phyloP scores from a whole-genome alignment of 768 basidiomycete species.

The Sistotremastrum niveocremeum region DNA sequence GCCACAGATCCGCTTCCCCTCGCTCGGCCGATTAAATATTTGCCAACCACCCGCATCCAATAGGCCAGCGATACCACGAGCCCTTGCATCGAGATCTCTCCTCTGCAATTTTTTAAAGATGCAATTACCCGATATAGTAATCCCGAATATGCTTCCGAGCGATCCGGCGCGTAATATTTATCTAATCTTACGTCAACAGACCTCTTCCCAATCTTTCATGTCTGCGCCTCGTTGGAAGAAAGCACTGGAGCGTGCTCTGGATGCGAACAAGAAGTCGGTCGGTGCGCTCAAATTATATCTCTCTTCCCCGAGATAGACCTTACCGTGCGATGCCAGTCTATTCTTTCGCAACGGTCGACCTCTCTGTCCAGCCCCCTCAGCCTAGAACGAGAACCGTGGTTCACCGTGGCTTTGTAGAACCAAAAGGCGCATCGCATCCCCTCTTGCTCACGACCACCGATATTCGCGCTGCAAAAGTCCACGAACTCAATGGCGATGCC shows the following conservation, averaged over 20 bases:
- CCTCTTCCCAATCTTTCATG: background rate
- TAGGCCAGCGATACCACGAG: no score
- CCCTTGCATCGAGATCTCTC: no score
- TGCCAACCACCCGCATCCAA: no score
- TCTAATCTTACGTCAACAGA: no score
- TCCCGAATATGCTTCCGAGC: no score
- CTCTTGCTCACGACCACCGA: conserved; percentile 61
- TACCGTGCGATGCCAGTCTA: conserved; percentile 26
- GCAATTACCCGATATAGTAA: no score
- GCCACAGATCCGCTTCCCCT: no score
- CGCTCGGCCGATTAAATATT: no score
- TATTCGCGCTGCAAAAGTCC: conserved; percentile 53
- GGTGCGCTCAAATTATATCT: conserved; percentile 14
- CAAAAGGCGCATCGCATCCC: conserved; percentile 33
- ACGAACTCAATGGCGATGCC: conserved; percentile 35
- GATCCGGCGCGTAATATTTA: no score
- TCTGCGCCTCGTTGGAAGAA: conserved; percentile 31
- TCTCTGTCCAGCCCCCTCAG: conserved; percentile 14
- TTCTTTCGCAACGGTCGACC: conserved; percentile 47
- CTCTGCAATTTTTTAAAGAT: no score
- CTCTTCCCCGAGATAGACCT: background rate
- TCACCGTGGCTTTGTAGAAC: conserved; percentile 43
- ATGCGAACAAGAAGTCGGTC: conserved; percentile 23
- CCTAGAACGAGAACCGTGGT: conserved; percentile 28
- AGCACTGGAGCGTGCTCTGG: conserved; percentile 29